phyloP scores from a whole-genome alignment of 768 basidiomycete species.

The Suillus ampliporus region DNA sequence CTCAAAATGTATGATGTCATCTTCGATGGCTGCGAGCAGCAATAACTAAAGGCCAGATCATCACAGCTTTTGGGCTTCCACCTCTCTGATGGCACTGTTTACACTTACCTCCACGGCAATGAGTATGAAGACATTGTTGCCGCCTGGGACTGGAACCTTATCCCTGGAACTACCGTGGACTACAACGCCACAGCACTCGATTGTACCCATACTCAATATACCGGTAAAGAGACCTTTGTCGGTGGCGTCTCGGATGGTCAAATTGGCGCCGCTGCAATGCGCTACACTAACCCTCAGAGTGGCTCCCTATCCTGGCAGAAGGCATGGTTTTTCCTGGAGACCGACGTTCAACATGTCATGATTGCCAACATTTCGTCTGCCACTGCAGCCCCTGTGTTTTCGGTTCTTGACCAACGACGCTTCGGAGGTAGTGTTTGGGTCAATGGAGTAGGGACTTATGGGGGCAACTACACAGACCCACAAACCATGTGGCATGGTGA shows the following conservation, averaged over 20 bases:
- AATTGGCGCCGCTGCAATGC: conserved; percentile 65
- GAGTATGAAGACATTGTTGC: conserved; percentile 79
- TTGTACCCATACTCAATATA: conserved; percentile 49
- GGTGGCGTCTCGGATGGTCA: conserved; percentile 67
- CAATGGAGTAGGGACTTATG: conserved; percentile 35
- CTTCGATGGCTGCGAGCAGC: not conserved
- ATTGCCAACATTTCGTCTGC: conserved; percentile 54
- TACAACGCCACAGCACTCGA: conserved; percentile 59
- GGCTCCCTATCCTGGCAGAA: conserved; percentile 64
- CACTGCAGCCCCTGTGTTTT: conserved; percentile 54
- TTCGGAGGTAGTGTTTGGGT: conserved; percentile 50
- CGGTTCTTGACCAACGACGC: conserved; percentile 71
- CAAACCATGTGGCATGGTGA: conserved; percentile 66
- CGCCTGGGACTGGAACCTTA: conserved; percentile 79
- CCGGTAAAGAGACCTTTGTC: conserved; percentile 62
- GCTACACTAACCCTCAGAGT: conserved; percentile 69
- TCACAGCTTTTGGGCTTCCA: conserved; percentile 68
- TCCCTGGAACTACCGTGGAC: conserved; percentile 74
- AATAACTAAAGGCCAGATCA: not conserved
- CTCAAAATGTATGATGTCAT: conserved; percentile 54
- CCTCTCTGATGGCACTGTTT: conserved; percentile 65
- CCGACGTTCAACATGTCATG: conserved; percentile 69
- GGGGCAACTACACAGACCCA: conserved; percentile 16
- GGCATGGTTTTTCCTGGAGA: conserved; percentile 73
- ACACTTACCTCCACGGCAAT: conserved; percentile 66